Conservation (phyloP, 2,329 filamentous ascomycete species). For the Exophiala sideris region DNA sequence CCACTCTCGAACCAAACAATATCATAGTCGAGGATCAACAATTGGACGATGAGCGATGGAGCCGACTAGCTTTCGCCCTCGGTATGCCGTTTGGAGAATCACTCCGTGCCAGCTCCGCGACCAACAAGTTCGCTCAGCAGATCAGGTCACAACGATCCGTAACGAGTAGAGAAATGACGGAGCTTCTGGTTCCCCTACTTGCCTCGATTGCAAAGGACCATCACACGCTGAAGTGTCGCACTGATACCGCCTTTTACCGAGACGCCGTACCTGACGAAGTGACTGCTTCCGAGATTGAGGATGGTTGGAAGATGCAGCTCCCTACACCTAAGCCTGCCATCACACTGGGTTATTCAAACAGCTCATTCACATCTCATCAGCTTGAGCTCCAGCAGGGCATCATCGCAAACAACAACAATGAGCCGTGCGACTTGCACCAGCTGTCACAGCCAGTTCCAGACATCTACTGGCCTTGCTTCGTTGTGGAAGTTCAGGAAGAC, state of each 20-base stretch:
- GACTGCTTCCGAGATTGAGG: conserved; percentile 19
- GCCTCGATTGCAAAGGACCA: conserved; percentile 16
- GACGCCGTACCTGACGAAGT: conserved; percentile 22
- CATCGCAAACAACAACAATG: conserved; percentile 20
- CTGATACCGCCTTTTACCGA: conserved; percentile 10
- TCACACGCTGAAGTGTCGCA: conserved; percentile 16
- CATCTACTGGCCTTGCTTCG: conserved; percentile 28
- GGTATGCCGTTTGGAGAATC: conserved; percentile 20
- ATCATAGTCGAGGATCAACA: conserved; percentile 20
- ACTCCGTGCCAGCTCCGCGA: conserved; percentile 11
- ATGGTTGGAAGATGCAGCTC: conserved; percentile 21
- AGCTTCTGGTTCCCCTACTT: conserved; percentile 17
- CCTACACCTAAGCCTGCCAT: conserved; percentile 22
- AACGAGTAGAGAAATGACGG: conserved; percentile 15
- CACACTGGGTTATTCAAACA: conserved; percentile 20
- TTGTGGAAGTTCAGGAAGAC: conserved; percentile 21
- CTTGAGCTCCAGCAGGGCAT: conserved; percentile 27
- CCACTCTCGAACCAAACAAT: conserved; percentile 22
- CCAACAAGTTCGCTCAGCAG: conserved; percentile 19
- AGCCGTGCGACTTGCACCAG: conserved; percentile 25
- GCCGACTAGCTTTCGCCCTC: conserved; percentile 23
- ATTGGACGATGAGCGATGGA: conserved; percentile 26
- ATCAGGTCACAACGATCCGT: conserved; percentile 14
- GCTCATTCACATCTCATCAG: conserved; percentile 19
- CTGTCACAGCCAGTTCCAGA: conserved; percentile 24